Evolutionary conservation across 768 basidiomycete species (phyloP), one percentile per base, ranked within the genome.

Genomic region (Termitomyces sp.): DNA sequence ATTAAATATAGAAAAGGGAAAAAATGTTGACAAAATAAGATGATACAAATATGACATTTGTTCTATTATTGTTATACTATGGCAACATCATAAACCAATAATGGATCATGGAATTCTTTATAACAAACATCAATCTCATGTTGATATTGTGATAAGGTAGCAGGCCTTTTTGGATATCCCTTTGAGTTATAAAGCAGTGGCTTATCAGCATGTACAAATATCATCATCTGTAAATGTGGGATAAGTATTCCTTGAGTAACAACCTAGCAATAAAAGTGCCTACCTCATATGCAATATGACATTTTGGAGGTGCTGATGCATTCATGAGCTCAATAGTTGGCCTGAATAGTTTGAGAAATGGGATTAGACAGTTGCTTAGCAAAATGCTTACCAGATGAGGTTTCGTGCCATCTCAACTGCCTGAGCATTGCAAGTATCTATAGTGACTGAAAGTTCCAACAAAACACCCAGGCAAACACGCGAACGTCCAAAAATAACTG

Each of bases 401-500:
- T 59, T 11, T 40, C 57, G 47, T 32, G 49, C 57, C 2, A 9
- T 25, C 9, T 51, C 49, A 2, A 59, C 40, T 3, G 49, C 57
- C 14, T 15, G 7, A 15, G 29, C 29, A 49, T 49, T 14, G 7
- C 1, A 31, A 17, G n/a, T 49, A 20, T 59, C 49, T 25, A 42
- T 15, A 31, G n/a, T 14, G 12, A 37, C 57, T 17, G 40, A 29
- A 3, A 51, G 38, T 34, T 59, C 57, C 40, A 59, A 31, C 7
- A 59, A 29, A 9, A 59, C 58, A 20, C 58, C 58, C 4, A 34
- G 58, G 29, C 58, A 43, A 12, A 59, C 11, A 17, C 58, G 49
- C 15, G 58, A 59, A 3, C 58, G 38, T 43, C 58, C 58, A 6
- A 59, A 59, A 5, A 59, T 59, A 1, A 59, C 58, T 34, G 58